A percentile compares a stretch with the other conserved stretches of the same genome.
Conservation (phyloP, 2,329 filamentous ascomycete species). For the Malbranchea cinnamomea region DNA sequence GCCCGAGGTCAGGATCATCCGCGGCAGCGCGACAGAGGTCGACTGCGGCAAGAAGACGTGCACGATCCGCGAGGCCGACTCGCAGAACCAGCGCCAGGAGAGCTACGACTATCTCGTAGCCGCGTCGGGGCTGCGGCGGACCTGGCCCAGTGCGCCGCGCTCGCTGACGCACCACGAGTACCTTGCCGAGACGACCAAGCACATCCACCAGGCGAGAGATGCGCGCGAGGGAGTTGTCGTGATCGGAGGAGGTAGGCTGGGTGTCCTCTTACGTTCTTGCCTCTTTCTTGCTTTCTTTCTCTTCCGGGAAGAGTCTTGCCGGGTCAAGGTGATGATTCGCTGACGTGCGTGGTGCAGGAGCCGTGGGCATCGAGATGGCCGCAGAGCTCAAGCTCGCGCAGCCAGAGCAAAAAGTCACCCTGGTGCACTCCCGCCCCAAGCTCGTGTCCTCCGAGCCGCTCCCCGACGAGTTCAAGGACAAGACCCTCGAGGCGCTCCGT, state of each 20-base stretch:
- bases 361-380: conserved; percentile 71
- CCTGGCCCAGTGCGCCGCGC: conserved; percentile 59
- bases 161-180: conserved; percentile 47
- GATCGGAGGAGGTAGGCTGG: conserved; percentile 56
- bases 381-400: conserved; percentile 57
- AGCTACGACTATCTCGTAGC: conserved; percentile 63
- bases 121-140: conserved; percentile 53
- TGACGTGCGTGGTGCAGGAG: conserved; percentile 32
- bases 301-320: background rate
- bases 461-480: conserved; percentile 53
- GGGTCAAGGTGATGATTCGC: background rate
- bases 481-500: conserved; percentile 41
- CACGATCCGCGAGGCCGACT: conserved; percentile 36
- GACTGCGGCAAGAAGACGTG: conserved; percentile 46
- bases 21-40: conserved; percentile 48
- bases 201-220: conserved; percentile 40
- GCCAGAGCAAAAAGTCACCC: conserved; percentile 50
- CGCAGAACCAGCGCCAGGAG: conserved; percentile 25
- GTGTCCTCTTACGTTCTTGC: conserved; percentile 4
- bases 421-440: conserved; percentile 57
- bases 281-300: background rate
- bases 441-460: conserved; percentile 61
- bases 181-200: conserved; percentile 44
- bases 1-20: conserved; percentile 47
- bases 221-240: conserved; percentile 49